Conservation (phyloP, 495 filamentous ascomycete genomes). For the Xylaria telfairii region DNA sequence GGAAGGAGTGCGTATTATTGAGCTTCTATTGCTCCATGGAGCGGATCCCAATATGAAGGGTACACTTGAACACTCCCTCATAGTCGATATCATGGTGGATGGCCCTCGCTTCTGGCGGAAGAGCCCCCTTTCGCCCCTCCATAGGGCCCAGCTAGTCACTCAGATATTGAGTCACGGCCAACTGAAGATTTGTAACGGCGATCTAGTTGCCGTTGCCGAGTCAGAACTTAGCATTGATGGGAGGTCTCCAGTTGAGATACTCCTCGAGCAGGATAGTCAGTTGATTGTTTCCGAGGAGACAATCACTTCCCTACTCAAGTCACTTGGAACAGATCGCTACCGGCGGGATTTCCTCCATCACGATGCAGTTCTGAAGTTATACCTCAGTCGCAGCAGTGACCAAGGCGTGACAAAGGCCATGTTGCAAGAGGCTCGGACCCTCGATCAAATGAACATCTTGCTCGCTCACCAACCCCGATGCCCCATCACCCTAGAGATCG, state of each 20-base stretch:
- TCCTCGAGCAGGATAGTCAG: neutral
- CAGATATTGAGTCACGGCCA: neutral
- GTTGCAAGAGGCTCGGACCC: neutral
- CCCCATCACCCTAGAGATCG: neutral
- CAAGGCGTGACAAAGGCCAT: neutral
- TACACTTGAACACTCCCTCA: neutral
- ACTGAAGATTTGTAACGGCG: neutral
- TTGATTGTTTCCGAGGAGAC: neutral
- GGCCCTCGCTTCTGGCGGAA: neutral
- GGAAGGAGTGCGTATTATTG: neutral
- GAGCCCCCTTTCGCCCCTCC: too few species aligned
- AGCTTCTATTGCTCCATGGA: neutral
- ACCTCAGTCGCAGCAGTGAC: neutral
- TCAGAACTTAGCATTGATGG: neutral
- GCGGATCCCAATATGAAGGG: neutral
- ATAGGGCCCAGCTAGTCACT: neutral
- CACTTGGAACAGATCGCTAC: neutral
- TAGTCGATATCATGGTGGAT: neutral
- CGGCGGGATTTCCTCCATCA: neutral
- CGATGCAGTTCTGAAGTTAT: neutral
- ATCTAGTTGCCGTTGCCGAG: neutral
- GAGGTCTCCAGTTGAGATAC: neutral
- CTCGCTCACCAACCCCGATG: neutral
- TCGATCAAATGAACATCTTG: neutral
- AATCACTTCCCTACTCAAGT: neutral